Percentiles rank a stretch among this genome's conserved stretches.
Evolutionary conservation across 2,329 filamentous ascomycete genomes (phyloP).

Genomic region (Ceratocystis papillata): DNA sequence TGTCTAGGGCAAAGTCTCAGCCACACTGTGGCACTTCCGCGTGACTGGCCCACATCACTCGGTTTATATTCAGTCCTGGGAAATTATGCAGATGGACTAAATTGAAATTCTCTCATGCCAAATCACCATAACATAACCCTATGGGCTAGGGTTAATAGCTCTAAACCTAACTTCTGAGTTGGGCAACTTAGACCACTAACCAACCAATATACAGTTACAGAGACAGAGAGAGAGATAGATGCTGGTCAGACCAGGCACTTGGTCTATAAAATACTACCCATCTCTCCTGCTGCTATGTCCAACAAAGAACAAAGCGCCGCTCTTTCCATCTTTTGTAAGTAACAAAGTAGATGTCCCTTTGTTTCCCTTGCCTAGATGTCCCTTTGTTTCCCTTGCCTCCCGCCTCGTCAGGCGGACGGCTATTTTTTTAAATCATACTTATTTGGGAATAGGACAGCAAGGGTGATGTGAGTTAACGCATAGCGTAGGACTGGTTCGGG

Average conservation of each 20-base stretch:
- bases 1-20: no score
- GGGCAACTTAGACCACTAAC: background rate
- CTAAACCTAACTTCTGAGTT: background rate
- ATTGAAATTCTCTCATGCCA: no score
- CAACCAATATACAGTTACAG: no score
- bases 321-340: background rate
- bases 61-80: no score
- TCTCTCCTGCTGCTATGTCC: background rate
- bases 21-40: no score
- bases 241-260: background rate
- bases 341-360: no score
- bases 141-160: background rate
- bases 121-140: background rate
- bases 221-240: background rate
- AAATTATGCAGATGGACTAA: no score
- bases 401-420: constrained; percentile 9
- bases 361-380: background rate
- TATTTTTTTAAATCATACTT: constrained; percentile 20
- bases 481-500: background rate
- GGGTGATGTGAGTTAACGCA: constrained; percentile 5
- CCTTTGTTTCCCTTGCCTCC: background rate
- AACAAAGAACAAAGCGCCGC: background rate
- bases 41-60: no score
- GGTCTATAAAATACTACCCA: background rate
- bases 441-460: constrained; percentile 10